phyloP scores from a whole-genome alignment of 148 eudicot genomes.

The Euryodendron excelsum region DNA sequence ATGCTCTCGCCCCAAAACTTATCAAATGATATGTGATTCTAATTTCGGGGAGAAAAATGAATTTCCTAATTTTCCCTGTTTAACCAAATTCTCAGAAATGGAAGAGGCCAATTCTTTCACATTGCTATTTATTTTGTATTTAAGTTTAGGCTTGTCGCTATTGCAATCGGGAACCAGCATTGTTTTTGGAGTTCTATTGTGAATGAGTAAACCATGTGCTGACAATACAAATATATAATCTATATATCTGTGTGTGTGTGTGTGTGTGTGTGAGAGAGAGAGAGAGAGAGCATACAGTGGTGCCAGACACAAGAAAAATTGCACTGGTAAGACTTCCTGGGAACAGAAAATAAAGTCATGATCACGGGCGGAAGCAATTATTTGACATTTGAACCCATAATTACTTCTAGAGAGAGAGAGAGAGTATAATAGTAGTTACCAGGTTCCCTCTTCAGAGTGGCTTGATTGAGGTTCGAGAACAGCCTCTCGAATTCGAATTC shows the following conservation, averaged over 20 bases:
- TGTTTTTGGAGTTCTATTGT: not conserved
- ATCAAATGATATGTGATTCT: not conserved
- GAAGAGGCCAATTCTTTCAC: no score
- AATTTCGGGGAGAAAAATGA: no score
- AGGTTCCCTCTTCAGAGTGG: conserved; percentile 70
- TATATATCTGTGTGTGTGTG: not conserved
- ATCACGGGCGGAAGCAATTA: not conserved
- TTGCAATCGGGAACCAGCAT: not conserved
- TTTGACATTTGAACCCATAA: not conserved
- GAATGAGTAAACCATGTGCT: not conserved
- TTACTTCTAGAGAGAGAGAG: not conserved
- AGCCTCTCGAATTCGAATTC: conserved; percentile 59
- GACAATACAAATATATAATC: not conserved
- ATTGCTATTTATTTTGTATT: no score
- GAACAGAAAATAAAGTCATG: not conserved
- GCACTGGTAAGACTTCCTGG: conserved; percentile 82
- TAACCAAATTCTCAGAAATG: no score
- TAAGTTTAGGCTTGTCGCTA: not conserved
- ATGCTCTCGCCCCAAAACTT: not conserved
- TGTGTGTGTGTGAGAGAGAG: not conserved
- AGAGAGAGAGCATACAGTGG: conserved; percentile 53
- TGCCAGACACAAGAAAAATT: conserved; percentile 83
- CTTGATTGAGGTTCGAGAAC: conserved; percentile 82
- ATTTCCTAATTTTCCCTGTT: not conserved
- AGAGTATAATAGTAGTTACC: conserved; percentile 36